Conservation (phyloP, 2,329 filamentous ascomycete species). For the Trichophyton mentagrophytes region DNA sequence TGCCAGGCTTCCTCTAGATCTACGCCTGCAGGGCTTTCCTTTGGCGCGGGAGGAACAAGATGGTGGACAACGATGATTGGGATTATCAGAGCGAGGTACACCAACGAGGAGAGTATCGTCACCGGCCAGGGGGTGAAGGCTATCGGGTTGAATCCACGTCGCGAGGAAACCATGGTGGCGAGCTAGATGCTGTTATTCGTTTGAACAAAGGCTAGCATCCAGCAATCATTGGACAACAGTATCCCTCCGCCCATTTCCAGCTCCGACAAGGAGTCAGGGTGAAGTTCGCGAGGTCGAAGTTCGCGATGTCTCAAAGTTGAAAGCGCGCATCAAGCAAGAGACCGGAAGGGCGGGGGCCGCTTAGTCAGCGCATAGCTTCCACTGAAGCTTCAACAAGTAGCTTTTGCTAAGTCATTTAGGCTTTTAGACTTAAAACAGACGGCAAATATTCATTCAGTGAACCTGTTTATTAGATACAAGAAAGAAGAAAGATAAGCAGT, state of each 20-base stretch:
- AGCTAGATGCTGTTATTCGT: not conserved
- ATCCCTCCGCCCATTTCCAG: not conserved
- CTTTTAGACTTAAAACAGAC: too few relatives aligned
- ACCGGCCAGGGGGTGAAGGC: slow-evolving; percentile 72
- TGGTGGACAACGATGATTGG: slow-evolving; percentile 63
- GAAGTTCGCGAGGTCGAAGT: not conserved
- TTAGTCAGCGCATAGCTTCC: not conserved
- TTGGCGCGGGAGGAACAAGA: slow-evolving; percentile 56
- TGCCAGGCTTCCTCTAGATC: slow-evolving; percentile 78
- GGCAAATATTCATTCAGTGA: not conserved
- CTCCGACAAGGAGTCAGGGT: not conserved
- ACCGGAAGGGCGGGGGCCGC: not conserved
- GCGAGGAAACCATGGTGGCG: slow-evolving; percentile 22
- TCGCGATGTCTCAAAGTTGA: not conserved
- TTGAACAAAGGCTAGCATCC: not conserved
- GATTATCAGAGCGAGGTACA: slow-evolving; percentile 67
- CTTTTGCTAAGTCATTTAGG: not conserved
- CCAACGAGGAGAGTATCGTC: slow-evolving; percentile 59
- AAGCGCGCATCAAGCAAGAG: not conserved
- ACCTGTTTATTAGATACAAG: not conserved
- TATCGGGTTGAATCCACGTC: slow-evolving; percentile 37
- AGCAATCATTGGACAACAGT: not conserved
- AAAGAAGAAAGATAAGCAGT: not conserved
- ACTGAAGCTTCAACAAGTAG: not conserved
- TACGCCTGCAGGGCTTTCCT: slow-evolving; percentile 48